These are phyloP conservation scores for Sugiyamaella boreocaroliniensis DNA, from an alignment of 805 yeast genomes.

Conservation along the genomic window DNA sequence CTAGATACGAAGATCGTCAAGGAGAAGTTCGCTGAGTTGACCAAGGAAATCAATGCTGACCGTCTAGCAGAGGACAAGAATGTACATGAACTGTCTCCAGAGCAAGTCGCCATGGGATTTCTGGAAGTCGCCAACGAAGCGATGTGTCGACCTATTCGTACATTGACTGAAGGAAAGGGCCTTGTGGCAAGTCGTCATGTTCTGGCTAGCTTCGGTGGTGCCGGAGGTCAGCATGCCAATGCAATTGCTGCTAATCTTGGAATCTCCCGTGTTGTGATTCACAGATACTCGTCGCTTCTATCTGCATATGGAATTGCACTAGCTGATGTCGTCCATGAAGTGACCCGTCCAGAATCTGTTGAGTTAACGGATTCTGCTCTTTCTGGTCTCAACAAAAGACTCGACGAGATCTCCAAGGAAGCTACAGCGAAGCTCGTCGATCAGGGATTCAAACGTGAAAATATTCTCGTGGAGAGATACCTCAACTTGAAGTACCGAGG, in stretches of 20 bases:
- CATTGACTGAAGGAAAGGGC: conserved; percentile 80
- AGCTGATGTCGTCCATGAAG: conserved; percentile 78
- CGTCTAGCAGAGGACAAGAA: conserved; percentile 33
- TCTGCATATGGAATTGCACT: conserved; percentile 86
- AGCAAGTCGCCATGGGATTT: conserved; percentile 76
- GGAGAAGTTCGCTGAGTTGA: conserved; percentile 45
- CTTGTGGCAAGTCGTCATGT: conserved; percentile 57
- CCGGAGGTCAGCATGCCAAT: conserved; percentile 87
- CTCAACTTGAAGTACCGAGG: conserved; percentile 79
- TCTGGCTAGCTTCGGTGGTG: conserved; percentile 84
- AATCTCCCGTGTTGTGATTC: conserved; percentile 61
- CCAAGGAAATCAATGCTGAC: conserved; percentile 50
- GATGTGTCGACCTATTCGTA: conserved; percentile 87
- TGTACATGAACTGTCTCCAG: conserved; percentile 38
- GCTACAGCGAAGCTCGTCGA: conserved; percentile 37
- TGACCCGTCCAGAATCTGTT: conserved; percentile 63
- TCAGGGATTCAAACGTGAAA: conserved; percentile 49
- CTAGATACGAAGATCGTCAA: conserved; percentile 51
- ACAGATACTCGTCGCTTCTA: conserved; percentile 73
- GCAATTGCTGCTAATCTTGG: conserved; percentile 69
- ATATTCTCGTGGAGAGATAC: conserved; percentile 53
- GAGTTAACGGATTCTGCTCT: conserved; percentile 32
- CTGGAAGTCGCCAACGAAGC: conserved; percentile 77
- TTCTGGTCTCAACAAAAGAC: conserved; percentile 37
- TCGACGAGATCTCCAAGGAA: conserved; percentile 38